Base-by-base conservation (phyloP, 306 rosid species). In the Abrus precatorius region DNA sequence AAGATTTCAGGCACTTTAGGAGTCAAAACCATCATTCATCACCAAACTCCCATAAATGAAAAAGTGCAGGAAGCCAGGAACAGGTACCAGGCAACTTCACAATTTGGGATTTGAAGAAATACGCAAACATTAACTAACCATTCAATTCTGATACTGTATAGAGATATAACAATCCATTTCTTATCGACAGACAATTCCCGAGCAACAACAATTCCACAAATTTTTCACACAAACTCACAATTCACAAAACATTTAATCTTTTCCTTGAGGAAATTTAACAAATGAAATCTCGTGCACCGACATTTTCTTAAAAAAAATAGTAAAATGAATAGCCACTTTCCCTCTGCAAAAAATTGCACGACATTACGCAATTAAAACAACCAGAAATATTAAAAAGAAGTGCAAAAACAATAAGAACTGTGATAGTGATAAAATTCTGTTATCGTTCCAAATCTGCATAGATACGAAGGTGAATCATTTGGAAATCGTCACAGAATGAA, bases 101-200 rank as follows among this genome's bases (percentile, higher is more conserved):
- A 20, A 28, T 1, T 10, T 11, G 1, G n/a, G 62, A 28, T 52
- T 54, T 50, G 48, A 32, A 49, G 53, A 34, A 3, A 63, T 44
- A 12, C 9, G 7, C 64, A 66, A 50, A 77, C 44, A 75, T 9
- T 63, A 72, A 72, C 72, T 52, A 48, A 71, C 55, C 71, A 57
- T 34, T 3, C 27, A 79, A 14, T 34, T 68, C 47, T 73, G 59
- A 68, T 13, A 20, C 49, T 44, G 60, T 28, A 72, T 66, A 9
- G 44, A 9, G 44, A 50, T 20, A 62, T 50, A 64, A 40, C 27
- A 84, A 72, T 74, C 75, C 48, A 63, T 29, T 52, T 60, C 77
- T 49, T 56, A 66, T 28, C 9, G 1, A 30, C 60, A 62, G 29
- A 13, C 49, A 50, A 54, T 40, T 41, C 55, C 56, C 67, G 1